Conservation (phyloP, 2,329 filamentous ascomycete species). For the Grosmannia clavigera region DNA sequence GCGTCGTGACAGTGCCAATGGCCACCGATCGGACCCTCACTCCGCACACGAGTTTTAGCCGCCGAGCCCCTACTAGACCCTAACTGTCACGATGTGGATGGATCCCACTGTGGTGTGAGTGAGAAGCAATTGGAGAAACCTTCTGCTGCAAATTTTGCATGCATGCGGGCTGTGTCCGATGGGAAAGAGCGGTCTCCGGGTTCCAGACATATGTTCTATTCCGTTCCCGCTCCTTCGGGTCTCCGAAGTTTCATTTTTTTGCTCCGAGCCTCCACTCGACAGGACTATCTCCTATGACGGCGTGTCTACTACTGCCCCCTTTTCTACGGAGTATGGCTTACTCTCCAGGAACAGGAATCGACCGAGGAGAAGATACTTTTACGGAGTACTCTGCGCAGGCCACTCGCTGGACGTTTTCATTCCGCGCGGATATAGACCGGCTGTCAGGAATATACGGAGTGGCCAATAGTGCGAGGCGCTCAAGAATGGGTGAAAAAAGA, state of each 20-base stretch:
- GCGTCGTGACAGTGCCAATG: slow-evolving; percentile 8
- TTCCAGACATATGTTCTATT: neutral
- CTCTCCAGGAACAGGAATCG: neutral
- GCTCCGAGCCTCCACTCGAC: neutral
- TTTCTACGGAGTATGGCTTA: too few species aligned
- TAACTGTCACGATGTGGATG: slow-evolving; percentile 8
- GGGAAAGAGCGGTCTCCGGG: neutral
- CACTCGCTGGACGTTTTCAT: neutral
- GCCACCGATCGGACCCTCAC: neutral
- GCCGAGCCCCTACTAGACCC: slow-evolving; percentile 6
- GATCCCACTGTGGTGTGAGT: neutral
- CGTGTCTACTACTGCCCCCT: neutral
- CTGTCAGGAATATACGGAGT: neutral
- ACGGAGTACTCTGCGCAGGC: neutral
- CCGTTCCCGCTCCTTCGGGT: neutral
- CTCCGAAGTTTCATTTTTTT: neutral
- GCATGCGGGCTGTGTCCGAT: neutral
- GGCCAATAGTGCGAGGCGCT: neutral
- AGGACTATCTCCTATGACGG: neutral
- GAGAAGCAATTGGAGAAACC: neutral
- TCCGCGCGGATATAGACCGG: neutral
- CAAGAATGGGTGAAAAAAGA: neutral
- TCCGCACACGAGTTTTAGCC: slow-evolving; percentile 8
- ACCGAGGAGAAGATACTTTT: neutral
- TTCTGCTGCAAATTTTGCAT: neutral